Evolutionary conservation across 75 land plant species (phyloP).

Genomic region (Cupressus sempervirens): DNA sequence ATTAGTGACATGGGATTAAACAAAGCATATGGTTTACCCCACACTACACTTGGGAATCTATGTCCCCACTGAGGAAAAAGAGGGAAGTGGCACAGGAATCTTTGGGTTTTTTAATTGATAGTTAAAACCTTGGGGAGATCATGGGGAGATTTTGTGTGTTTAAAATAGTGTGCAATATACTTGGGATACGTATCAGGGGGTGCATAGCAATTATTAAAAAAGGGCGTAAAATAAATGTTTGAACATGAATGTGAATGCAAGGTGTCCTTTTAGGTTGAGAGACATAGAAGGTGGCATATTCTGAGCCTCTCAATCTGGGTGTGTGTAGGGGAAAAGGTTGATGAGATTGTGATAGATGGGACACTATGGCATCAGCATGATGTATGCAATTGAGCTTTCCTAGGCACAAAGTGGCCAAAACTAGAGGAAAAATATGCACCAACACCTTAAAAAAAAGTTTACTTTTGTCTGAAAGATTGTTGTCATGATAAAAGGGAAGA

Average conservation of each 20-base stretch:
- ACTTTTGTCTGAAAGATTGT: constrained; percentile 14
- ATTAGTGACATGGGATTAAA: background rate
- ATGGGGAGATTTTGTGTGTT: background rate
- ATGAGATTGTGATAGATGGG: constrained; percentile 10
- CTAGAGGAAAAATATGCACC: background rate
- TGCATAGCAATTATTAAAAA: background rate
- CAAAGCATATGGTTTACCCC: background rate
- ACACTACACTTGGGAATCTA: background rate
- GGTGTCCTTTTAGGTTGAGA: constrained; percentile 1
- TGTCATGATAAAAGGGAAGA: background rate
- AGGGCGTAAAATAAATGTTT: background rate
- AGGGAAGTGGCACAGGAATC: background rate
- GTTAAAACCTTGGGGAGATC: constrained; percentile 3
- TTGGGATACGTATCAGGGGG: constrained; percentile 5
- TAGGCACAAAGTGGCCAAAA: background rate
- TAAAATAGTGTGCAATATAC: background rate
- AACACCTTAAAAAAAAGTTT: background rate
- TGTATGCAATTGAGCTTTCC: background rate
- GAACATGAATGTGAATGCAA: background rate
- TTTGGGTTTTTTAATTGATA: background rate
- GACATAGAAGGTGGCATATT: constrained; percentile 7
- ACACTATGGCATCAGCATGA: background rate
- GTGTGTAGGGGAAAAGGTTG: constrained; percentile 10
- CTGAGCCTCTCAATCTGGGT: constrained; percentile 9
- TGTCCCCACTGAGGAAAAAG: background rate